phyloP scores from a whole-genome alignment of 495 filamentous ascomycete genomes.

The Lasiosphaeris hirsuta region DNA sequence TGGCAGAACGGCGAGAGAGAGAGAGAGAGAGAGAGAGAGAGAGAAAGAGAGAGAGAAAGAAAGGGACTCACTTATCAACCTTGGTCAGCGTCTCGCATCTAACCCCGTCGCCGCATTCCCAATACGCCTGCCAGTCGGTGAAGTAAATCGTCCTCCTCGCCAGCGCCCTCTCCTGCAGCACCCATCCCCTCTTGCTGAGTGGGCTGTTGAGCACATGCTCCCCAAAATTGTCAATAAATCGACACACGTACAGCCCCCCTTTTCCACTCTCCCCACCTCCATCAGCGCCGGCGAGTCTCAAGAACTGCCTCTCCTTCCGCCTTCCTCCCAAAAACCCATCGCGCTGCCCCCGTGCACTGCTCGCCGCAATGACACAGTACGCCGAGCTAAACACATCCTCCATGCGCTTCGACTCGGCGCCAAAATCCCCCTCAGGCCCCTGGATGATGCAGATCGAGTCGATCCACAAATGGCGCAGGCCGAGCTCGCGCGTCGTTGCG shows the following conservation, averaged over 20 bases:
- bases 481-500: constrained; percentile 16
- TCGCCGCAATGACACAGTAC: constrained; percentile 35
- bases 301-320: constrained; percentile 2
- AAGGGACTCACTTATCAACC: constrained; percentile 32
- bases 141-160: constrained; percentile 44
- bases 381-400: constrained; percentile 35
- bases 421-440: constrained; percentile 32
- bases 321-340: constrained; percentile 26
- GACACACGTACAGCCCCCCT: constrained; percentile 26
- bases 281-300: too few species aligned
- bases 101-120: constrained; percentile 41
- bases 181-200: constrained; percentile 40
- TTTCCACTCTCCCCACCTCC: neutral
- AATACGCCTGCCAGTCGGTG: constrained; percentile 37
- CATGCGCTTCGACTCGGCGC: constrained; percentile 34
- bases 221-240: constrained; percentile 31
- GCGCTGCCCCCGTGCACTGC: constrained; percentile 17
- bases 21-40: too few species aligned
- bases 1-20: neutral
- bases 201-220: constrained; percentile 29
- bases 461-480: constrained; percentile 33
- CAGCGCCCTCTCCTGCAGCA: constrained; percentile 41
- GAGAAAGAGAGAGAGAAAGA: neutral
- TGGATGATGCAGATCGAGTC: constrained; percentile 45
- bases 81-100: constrained; percentile 34